Conservation (phyloP, 208 protist species). For the Crithidia brevicula region DNA sequence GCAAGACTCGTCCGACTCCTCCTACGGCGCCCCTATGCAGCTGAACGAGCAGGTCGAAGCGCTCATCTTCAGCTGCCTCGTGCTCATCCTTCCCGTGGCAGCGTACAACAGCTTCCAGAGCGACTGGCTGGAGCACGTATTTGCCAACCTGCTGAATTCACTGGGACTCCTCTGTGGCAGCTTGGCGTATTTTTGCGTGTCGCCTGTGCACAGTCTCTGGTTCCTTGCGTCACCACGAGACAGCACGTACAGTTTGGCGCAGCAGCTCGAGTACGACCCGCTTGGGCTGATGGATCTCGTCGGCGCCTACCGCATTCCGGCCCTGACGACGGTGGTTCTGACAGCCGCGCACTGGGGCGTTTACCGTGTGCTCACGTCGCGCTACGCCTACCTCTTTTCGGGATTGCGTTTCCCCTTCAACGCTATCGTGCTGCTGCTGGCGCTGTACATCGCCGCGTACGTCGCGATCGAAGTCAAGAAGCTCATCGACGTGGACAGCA, state of each 20-base stretch:
- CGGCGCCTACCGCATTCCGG: constrained; percentile 30
- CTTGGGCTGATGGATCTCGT: constrained; percentile 62
- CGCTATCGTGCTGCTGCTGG: constrained; percentile 56
- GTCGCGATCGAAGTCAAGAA: constrained; percentile 53
- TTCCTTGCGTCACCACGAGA: constrained; percentile 48
- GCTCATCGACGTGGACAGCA: constrained; percentile 60
- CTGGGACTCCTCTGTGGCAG: constrained; percentile 61
- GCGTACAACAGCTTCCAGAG: constrained; percentile 79
- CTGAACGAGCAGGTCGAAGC: constrained; percentile 72
- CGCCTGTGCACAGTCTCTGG: constrained; percentile 68
- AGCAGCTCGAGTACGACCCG: constrained; percentile 72
- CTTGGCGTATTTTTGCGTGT: constrained; percentile 67
- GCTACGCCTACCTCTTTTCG: constrained; percentile 83
- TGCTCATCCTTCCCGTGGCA: constrained; percentile 60
- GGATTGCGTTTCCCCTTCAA: constrained; percentile 75
- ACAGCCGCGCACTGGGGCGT: constrained; percentile 57
- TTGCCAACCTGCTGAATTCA: constrained; percentile 67
- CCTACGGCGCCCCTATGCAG: constrained; percentile 35
- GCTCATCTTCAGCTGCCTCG: constrained; percentile 64
- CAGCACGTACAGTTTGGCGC: constrained; percentile 23
- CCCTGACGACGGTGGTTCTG: constrained; percentile 37
- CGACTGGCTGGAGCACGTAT: constrained; percentile 59
- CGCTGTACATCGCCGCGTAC: constrained; percentile 60
- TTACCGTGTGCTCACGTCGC: constrained; percentile 70
- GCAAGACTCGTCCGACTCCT: constrained; percentile 15